phyloP scores from a whole-genome alignment of 1,284 basidiomycete species.

The Anthracocystis setariae region DNA sequence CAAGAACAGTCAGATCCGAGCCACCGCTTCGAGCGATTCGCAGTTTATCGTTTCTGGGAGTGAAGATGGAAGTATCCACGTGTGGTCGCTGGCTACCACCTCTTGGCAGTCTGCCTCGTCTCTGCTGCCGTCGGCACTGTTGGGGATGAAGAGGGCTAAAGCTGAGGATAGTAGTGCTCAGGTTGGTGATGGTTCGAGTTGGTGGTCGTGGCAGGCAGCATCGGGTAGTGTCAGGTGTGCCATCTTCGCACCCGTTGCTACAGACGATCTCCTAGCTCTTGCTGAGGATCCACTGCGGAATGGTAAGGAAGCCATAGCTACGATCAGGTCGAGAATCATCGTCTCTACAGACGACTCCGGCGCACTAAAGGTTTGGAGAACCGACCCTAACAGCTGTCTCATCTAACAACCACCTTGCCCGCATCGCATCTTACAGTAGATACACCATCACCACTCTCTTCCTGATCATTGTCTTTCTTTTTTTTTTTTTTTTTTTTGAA shows the following conservation, averaged over 20 bases:
- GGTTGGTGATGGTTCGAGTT: conserved; percentile 21
- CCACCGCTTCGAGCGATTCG: conserved; percentile 62
- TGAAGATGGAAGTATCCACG: conserved; percentile 63
- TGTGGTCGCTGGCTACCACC: conserved; percentile 56
- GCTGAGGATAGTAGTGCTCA: conserved; percentile 6
- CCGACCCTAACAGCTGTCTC: conserved; percentile 30
- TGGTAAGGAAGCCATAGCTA: neutral
- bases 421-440: neutral
- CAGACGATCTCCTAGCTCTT: conserved; percentile 23
- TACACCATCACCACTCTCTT: neutral
- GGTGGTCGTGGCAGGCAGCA: conserved; percentile 46
- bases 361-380: conserved; percentile 47
- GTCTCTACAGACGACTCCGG: conserved; percentile 52
- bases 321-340: conserved; percentile 42
- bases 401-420: conserved; percentile 2
- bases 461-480: too few species aligned
- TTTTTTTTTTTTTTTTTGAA: too few species aligned
- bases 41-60: conserved; percentile 65
- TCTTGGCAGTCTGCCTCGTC: conserved; percentile 8
- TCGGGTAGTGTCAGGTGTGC: conserved; percentile 51
- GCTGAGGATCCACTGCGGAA: conserved; percentile 43
- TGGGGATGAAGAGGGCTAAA: conserved; percentile 32
- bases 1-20: conserved; percentile 65
- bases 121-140: conserved; percentile 6
- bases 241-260: conserved; percentile 46